phyloP scores from a whole-genome alignment of 75 land plant species.

The Cryptomeria japonica region DNA sequence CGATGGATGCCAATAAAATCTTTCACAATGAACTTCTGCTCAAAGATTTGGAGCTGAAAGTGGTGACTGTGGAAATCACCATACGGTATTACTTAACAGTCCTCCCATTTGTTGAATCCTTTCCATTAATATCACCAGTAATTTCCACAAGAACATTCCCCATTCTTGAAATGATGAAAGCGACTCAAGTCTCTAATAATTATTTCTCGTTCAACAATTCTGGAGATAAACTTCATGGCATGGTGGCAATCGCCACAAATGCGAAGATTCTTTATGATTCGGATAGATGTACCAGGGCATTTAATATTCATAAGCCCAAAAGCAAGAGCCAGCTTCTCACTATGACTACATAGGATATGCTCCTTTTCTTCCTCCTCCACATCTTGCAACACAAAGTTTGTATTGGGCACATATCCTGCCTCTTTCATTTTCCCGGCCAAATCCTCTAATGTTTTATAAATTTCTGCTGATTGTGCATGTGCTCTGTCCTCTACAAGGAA shows the following conservation, averaged over 20 bases:
- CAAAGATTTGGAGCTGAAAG: not conserved
- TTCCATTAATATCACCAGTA: not conserved
- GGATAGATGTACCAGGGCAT: constrained; percentile 18
- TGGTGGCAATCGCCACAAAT: constrained; percentile 29
- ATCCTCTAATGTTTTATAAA: not conserved
- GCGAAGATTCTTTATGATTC: constrained; percentile 24
- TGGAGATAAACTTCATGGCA: constrained; percentile 25
- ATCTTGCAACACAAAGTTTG: constrained; percentile 5
- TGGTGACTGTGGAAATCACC: not conserved
- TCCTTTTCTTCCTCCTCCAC: constrained; percentile 1
- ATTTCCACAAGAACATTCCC: constrained; percentile 35
- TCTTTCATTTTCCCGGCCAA: not conserved
- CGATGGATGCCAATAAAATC: not conserved
- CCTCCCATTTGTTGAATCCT: not conserved
- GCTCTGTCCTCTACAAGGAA: constrained; percentile 12
- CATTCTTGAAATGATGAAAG: constrained; percentile 33
- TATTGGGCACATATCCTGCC: constrained; percentile 5
- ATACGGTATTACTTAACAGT: not conserved
- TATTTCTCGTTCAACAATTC: constrained; percentile 15
- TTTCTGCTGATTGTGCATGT: not conserved
- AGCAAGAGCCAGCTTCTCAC: constrained; percentile 10
- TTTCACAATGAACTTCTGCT: not conserved
- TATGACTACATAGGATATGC: not conserved
- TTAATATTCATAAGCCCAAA: constrained; percentile 20
- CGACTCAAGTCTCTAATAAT: constrained; percentile 24